phyloP scores from a whole-genome alignment of 228 moss, liverwort and hornwort species.

The Sphagnum fallax region DNA sequence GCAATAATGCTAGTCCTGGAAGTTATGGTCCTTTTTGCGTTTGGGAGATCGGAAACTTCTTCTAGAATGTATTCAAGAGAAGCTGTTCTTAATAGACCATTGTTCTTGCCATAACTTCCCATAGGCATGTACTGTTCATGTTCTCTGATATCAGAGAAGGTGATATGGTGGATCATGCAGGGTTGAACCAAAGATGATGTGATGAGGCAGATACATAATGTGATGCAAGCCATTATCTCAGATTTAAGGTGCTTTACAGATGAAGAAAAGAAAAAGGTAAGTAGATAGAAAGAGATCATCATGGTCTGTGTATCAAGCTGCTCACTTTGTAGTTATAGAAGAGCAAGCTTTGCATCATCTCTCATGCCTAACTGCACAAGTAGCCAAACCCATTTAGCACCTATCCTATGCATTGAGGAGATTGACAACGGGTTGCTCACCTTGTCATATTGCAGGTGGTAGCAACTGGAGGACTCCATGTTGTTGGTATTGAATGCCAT shows the following conservation, averaged over 20 bases:
- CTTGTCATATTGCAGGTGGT: conserved; percentile 44
- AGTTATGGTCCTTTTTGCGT: neutral
- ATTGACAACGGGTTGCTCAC: neutral
- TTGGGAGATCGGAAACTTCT: too few relatives aligned
- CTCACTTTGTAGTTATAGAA: too few relatives aligned
- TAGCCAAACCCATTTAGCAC: too few relatives aligned
- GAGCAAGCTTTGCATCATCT: too few relatives aligned
- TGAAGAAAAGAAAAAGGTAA: conserved; percentile 80
- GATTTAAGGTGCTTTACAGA: conserved; percentile 81
- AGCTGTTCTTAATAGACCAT: too few relatives aligned
- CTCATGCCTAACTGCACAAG: too few relatives aligned
- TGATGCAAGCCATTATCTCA: conserved; percentile 46
- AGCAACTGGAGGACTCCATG: conserved; percentile 85
- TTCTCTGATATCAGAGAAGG: neutral
- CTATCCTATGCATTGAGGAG: neutral
- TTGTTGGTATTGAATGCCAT: conserved; percentile 92
- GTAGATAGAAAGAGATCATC: neutral
- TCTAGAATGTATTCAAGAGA: too few relatives aligned
- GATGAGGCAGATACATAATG: conserved; percentile 61
- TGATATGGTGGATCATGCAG: conserved; percentile 26
- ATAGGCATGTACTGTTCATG: too few relatives aligned
- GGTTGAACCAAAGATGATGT: conserved; percentile 82
- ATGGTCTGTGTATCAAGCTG: too few relatives aligned
- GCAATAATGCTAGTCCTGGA: neutral
- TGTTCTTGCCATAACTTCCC: too few relatives aligned